A percentile compares a stretch with the other conserved stretches of the same genome.
These are phyloP conservation scores for Solanum pinnatisectum DNA, from an alignment of 257 asterid species.

Conservation along the genomic window DNA sequence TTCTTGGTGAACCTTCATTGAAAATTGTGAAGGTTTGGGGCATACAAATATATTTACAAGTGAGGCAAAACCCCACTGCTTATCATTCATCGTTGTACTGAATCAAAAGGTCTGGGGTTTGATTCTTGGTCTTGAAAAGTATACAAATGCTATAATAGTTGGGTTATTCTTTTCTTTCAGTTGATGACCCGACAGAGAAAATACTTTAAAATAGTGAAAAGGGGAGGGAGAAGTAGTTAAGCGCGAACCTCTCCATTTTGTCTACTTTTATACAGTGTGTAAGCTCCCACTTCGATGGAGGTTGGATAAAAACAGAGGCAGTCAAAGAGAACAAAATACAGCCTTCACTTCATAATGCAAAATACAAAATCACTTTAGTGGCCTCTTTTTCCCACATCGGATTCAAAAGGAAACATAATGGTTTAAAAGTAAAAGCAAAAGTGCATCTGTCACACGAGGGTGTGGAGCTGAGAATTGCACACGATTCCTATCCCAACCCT, in stretches of 20 bases:
- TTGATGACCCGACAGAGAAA: neutral
- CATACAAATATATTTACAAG: neutral
- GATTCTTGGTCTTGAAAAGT: neutral
- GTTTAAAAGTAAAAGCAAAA: neutral
- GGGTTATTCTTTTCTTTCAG: neutral
- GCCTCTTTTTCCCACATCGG: neutral
- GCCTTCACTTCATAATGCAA: neutral
- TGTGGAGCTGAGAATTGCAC: neutral
- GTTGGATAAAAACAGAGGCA: no score
- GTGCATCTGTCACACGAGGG: neutral
- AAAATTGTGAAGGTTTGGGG: slow-evolving; percentile 18
- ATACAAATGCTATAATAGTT: no score
- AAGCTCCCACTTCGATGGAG: neutral
- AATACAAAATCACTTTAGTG: neutral
- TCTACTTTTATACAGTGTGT: neutral
- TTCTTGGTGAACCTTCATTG: slow-evolving; percentile 58
- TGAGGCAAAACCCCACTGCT: neutral
- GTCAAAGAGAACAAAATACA: no score
- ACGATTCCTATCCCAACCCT: neutral
- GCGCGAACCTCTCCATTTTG: neutral
- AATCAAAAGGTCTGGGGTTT: neutral
- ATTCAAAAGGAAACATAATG: neutral
- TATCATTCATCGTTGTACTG: no score
- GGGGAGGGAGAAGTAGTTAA: neutral
- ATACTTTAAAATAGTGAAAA: no score